Evolutionary conservation across 2,329 filamentous ascomycete genomes (phyloP).

Genomic region (Cladophialophora immunda): DNA sequence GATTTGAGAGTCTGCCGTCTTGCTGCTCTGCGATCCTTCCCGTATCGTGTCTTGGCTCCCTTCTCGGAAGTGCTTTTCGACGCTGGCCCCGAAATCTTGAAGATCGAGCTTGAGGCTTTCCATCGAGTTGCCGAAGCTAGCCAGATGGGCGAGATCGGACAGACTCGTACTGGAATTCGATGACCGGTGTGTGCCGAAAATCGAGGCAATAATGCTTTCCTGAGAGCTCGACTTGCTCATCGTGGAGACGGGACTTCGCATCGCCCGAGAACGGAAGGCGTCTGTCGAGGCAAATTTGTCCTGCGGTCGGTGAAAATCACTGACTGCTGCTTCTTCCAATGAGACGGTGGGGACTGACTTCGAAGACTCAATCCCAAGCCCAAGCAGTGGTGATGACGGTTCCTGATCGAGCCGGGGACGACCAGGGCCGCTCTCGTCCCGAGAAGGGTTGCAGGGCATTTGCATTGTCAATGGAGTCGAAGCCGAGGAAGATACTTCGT

Average conservation of each 20-base stretch:
- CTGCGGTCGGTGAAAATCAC: not conserved
- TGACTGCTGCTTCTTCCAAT: slow-evolving; percentile 1
- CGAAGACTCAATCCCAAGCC: slow-evolving; percentile 32
- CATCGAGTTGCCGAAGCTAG: slow-evolving; percentile 39
- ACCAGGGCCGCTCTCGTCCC: slow-evolving; percentile 1
- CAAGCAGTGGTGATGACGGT: slow-evolving; percentile 32
- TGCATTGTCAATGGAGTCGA: slow-evolving; percentile 40
- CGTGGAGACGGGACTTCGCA: slow-evolving; percentile 59
- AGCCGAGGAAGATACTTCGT: slow-evolving; percentile 33
- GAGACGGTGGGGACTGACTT: slow-evolving; percentile 18
- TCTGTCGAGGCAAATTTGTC: slow-evolving; percentile 16
- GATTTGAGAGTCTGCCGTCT: not conserved
- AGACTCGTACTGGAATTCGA: slow-evolving; percentile 56
- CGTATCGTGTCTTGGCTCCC: slow-evolving; percentile 38
- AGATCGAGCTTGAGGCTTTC: slow-evolving; percentile 34
- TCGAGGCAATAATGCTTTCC: slow-evolving; percentile 61
- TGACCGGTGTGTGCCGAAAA: slow-evolving; percentile 57
- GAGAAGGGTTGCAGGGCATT: slow-evolving; percentile 10
- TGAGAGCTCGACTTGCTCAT: slow-evolving; percentile 66
- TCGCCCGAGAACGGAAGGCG: slow-evolving; percentile 12
- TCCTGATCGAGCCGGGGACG: slow-evolving; percentile 7
- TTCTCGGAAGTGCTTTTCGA: slow-evolving; percentile 29
- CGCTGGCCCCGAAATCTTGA: slow-evolving; percentile 6
- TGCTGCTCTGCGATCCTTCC: slow-evolving; percentile 23
- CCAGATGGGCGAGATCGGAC: slow-evolving; percentile 47